phyloP scores from a whole-genome alignment of 352 stramenopile genomes.

The Phytophthora quininea region DNA sequence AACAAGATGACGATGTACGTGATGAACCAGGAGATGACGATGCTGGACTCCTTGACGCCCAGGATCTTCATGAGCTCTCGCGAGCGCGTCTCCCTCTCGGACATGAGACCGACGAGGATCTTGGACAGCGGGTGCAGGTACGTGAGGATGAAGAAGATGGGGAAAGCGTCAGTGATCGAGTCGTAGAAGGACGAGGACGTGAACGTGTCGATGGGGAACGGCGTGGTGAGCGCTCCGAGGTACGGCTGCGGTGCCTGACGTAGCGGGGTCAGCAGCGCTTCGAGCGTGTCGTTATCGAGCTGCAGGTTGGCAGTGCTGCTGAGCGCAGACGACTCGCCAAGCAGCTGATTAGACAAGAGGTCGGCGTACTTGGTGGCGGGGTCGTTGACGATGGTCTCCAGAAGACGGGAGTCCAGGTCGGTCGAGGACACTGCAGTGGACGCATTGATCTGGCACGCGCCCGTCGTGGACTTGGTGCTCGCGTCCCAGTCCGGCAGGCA shows the following conservation, averaged over 20 bases:
- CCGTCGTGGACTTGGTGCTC: conserved; percentile 17
- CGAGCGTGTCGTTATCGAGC: conserved; percentile 14
- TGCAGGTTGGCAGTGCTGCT: conserved; percentile 14
- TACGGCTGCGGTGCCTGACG: conserved; percentile 44
- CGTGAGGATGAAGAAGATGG: too few relatives aligned
- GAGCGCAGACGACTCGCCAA: conserved; percentile 23
- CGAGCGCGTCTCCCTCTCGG: too few relatives aligned
- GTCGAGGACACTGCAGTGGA: conserved; percentile 11
- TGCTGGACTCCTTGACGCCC: too few relatives aligned
- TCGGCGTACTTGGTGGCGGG: conserved; percentile 26
- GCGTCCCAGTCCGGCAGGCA: conserved; percentile 49
- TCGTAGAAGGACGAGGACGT: too few relatives aligned
- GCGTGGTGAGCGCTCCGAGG: conserved; percentile 29
- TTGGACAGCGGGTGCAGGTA: too few relatives aligned
- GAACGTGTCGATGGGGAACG: too few relatives aligned
- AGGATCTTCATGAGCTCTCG: too few relatives aligned
- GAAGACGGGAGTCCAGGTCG: conserved; percentile 22
- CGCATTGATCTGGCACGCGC: conserved; percentile 22
- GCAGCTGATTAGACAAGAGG: conserved; percentile 18
- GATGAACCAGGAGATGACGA: too few relatives aligned
- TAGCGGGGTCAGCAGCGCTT: conserved; percentile 37
- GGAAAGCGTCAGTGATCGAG: too few relatives aligned
- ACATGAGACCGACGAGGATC: too few relatives aligned
- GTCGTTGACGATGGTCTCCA: conserved; percentile 34
- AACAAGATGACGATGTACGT: too few relatives aligned